Base-by-base conservation (phyloP, 306 rosid genomes). In the Vachellia pachyceras region DNA sequence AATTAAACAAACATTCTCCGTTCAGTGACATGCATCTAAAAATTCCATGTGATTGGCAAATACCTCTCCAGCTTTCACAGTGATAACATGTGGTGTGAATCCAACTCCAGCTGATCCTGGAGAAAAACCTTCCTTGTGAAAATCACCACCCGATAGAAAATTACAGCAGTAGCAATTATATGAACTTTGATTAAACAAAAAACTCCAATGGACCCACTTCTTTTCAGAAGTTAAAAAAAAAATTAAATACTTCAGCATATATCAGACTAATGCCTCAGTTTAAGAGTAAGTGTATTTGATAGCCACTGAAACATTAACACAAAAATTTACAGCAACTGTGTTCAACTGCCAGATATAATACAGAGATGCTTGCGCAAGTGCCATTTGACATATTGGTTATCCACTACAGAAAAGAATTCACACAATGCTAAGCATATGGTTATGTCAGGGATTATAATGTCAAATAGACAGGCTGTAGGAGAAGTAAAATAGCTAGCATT, bases 51-150 rank as follows among this genome's bases (percentile, higher is more conserved):
- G 72, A 79, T 69, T 37, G 69, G 57, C 41, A 35, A 47, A 75
- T 83, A 86, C 98, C 97, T 93, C 98, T 75, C 97, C 97, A 33
- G 94, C 82, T 77, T 90, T 90, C 54, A 89, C 98, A 23, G 90
- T 84, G 41, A 91, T 85, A 72, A 91, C 84, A 75, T 93, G 97
- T 3, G 87, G 97, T 1, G 87, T 82, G 54, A 90, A 87, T 20
- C 88, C 82, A 60, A 73, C 29, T 18, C 87, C 84, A 6, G 79
- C 85, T 49, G 90, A 73, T 17, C 94, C 96, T 93, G 89, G 78
- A 84, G 68, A 60, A 66, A 80, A 40, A 49, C 25, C 25, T 76
- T 65, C 78, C 23, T 33, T 52, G 10, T 73, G 55, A 86, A 8
- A 46, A 47, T 50, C 13, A 49, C 18, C 41, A 71, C 70, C 18